Evolutionary conservation across 1,139 yeast genomes (phyloP), one percentile per base, ranked within the genome.

Genomic region (Wickerhamiella infanticola): DNA sequence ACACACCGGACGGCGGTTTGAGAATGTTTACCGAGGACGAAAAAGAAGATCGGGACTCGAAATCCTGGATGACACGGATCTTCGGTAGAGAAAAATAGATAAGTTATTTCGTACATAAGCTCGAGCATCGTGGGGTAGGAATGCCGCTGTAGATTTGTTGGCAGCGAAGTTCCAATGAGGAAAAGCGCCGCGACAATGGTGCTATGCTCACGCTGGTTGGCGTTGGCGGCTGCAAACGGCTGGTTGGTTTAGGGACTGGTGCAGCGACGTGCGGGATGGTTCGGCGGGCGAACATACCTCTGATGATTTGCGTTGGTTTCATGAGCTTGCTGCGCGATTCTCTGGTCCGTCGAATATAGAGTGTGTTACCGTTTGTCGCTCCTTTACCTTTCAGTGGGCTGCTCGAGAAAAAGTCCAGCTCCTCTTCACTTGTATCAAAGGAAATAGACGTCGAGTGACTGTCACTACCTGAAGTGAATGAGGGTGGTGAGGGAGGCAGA

Each of bases 1-100:
- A 65, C 47, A 65, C 72, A 46, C 65, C 68, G 0, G 76, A 72
- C 48, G 77, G 77, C 0, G 63, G 69, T 3, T 59, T 71, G 5
- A 60, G 73, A 25, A 57, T 66, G 46, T 74, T 72, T 56, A 58
- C 64, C 6, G 68, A 65, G 23, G 67, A 67, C 39, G 78, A 74
- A 52, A 65, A 62, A 44, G 50, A 55, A 4, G 60, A 59, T 46
- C 57, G 62, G 11, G 70, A 70, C 49, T 52, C 55, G 42, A 55
- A 62, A 39, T 58, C 67, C 23, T 63, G 67, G 66, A 47, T 67
- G 24, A 67, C 72, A 0, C 54, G 57, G 45, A 50, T 70, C 3
- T 71, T 71, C 55, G 75, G 75, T 11, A 61, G 62, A 18, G 69
- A 64, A 36, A 48, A 48, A 27, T 50, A 35, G 33, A 29, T 29